A percentile compares a stretch with the other conserved stretches of the same genome.
phyloP scores from a whole-genome alignment of 106 monocot species.

The Apostasia ramifera region DNA sequence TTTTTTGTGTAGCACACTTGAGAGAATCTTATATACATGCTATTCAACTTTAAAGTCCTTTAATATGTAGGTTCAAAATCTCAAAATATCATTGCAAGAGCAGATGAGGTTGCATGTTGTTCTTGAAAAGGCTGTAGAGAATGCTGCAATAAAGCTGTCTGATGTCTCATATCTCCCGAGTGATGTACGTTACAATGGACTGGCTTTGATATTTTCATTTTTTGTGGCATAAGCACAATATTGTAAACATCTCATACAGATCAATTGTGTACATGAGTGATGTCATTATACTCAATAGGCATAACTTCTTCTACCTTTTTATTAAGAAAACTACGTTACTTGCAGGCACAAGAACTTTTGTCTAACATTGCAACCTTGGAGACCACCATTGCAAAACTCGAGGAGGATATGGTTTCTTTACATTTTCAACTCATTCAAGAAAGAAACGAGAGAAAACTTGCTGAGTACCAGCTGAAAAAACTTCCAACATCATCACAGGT shows the following conservation, averaged over 20 bases:
- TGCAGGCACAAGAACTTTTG: conserved; percentile 65
- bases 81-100: conserved; percentile 41
- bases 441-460: conserved; percentile 80
- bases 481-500: conserved; percentile 27
- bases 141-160: conserved; percentile 34
- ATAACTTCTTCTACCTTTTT: background rate
- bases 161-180: conserved; percentile 49
- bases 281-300: background rate
- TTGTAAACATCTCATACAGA: background rate
- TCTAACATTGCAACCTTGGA: conserved; percentile 62
- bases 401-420: conserved; percentile 66
- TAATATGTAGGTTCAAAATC: conserved; percentile 44
- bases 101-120: conserved; percentile 49
- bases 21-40: no score
- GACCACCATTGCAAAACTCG: conserved; percentile 43
- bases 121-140: conserved; percentile 71
- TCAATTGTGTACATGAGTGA: background rate
- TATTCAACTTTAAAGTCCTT: background rate
- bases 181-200: conserved; percentile 23
- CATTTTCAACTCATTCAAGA: conserved; percentile 87
- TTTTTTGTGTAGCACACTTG: no score
- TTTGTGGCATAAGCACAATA: background rate
- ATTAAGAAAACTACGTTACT: background rate
- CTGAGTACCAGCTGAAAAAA: conserved; percentile 59
- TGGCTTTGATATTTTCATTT: background rate